phyloP scores from a whole-genome alignment of 2,329 filamentous ascomycete genomes.

The Talaromyces sp. region DNA sequence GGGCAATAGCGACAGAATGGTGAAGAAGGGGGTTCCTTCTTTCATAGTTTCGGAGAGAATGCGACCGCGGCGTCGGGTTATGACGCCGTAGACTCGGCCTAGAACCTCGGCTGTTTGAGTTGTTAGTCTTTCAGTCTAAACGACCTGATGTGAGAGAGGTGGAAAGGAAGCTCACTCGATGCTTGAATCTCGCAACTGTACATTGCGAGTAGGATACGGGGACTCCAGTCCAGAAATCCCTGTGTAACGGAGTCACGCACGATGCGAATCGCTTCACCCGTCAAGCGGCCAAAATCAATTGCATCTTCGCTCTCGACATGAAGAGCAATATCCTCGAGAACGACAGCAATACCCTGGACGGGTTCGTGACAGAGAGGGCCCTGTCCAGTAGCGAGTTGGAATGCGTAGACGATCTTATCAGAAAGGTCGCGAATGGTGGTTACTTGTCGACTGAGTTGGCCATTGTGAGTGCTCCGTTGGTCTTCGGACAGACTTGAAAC shows the following conservation, averaged over 20 bases:
- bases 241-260: conserved; percentile 78
- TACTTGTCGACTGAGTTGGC: conserved; percentile 27
- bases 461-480: conserved; percentile 27
- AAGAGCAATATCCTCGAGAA: conserved; percentile 75
- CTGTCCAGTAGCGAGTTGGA: conserved; percentile 85
- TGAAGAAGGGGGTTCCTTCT: conserved; percentile 94
- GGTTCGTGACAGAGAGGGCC: conserved; percentile 91
- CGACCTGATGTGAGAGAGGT: not conserved
- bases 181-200: conserved; percentile 98
- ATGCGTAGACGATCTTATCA: conserved; percentile 89
- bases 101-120: conserved; percentile 71
- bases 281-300: conserved; percentile 70
- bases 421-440: conserved; percentile 63
- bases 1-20: conserved; percentile 80
- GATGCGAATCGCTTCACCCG: conserved; percentile 88
- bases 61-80: conserved; percentile 85
- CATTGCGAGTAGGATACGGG: conserved; percentile 93
- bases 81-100: conserved; percentile 92
- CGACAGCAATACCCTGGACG: conserved; percentile 86
- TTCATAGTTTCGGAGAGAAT: conserved; percentile 90
- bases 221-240: conserved; percentile 93
- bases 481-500: conserved; percentile 37
- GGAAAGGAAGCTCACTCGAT: conserved; percentile 58
- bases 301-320: conserved; percentile 36
- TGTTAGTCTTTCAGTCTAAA: not conserved